Evolutionary conservation across 139 green algal genomes (phyloP).

Genomic region (Asterochloris sp.): DNA sequence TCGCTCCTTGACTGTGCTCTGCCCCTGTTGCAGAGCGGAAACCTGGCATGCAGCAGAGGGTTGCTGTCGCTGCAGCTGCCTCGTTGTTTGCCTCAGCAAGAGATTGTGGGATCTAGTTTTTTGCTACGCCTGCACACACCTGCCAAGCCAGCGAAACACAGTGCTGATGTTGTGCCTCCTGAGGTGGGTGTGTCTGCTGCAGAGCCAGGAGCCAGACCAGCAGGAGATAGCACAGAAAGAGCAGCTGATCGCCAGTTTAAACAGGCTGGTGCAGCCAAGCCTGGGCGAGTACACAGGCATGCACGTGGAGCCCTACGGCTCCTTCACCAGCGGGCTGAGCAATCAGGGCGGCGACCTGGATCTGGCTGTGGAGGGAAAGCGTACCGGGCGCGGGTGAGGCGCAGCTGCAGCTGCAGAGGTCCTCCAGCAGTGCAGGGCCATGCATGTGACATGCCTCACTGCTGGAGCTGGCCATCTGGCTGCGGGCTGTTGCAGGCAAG

Average conservation of each 20-base stretch:
- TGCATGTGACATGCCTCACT: not conserved
- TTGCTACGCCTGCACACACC: too few species aligned
- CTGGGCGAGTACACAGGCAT: conserved; percentile 3
- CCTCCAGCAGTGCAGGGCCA: not conserved
- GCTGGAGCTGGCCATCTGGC: not conserved
- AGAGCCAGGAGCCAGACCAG: conserved; percentile 7
- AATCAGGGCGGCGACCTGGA: conserved; percentile 43
- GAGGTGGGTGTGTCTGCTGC: not conserved
- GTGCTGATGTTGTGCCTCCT: too few species aligned
- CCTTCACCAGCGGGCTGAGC: conserved; percentile 40
- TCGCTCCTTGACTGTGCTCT: too few species aligned
- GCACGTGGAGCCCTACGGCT: conserved; percentile 27
- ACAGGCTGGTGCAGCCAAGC: not conserved
- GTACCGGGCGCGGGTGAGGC: not conserved
- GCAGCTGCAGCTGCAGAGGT: too few species aligned
- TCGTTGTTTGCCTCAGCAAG: too few species aligned
- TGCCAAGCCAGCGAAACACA: too few species aligned
- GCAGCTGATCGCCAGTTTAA: not conserved
- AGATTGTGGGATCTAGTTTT: too few species aligned
- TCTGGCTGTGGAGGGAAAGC: conserved; percentile 37
- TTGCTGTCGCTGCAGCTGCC: too few species aligned
- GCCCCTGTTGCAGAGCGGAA: too few species aligned
- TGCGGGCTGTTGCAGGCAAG: not conserved
- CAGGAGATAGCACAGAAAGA: not conserved
- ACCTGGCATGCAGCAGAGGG: too few species aligned